Evolutionary conservation across 2,329 filamentous ascomycete species (phyloP).

Genomic region (Epicoccum nigrum): DNA sequence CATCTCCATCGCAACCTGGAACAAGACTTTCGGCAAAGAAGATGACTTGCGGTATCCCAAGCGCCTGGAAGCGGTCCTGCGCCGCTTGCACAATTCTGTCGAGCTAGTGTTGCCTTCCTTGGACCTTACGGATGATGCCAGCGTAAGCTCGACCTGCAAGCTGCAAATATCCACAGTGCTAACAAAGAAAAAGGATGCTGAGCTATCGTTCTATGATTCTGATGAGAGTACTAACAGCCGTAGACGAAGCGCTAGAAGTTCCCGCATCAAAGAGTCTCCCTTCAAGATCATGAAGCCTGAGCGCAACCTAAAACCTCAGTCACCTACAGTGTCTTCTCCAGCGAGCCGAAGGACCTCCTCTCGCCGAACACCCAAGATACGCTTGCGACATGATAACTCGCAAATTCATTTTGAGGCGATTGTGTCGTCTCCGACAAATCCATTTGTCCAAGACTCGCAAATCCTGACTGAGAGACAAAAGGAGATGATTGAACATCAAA

Average conservation of each 20-base stretch:
- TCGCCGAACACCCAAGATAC: slow-evolving; percentile 54
- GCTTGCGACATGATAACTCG: slow-evolving; percentile 78
- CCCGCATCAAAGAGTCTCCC: slow-evolving; percentile 35
- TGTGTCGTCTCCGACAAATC: slow-evolving; percentile 61
- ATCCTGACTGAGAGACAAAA: slow-evolving; percentile 78
- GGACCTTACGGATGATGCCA: slow-evolving; percentile 43
- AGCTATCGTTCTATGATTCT: slow-evolving; percentile 49
- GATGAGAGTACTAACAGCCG: slow-evolving; percentile 28
- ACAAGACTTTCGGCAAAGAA: slow-evolving; percentile 67
- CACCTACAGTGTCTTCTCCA: slow-evolving; percentile 32
- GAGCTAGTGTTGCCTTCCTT: slow-evolving; percentile 59
- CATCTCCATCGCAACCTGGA: slow-evolving; percentile 69
- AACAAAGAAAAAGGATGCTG: slow-evolving; percentile 23
- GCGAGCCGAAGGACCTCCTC: slow-evolving; percentile 29
- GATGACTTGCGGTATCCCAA: slow-evolving; percentile 68
- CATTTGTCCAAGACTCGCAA: slow-evolving; percentile 66
- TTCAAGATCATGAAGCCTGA: slow-evolving; percentile 33
- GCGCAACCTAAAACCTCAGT: slow-evolving; percentile 32
- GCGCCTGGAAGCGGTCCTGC: slow-evolving; percentile 66
- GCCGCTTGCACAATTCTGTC: slow-evolving; percentile 62
- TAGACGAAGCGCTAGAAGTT: slow-evolving; percentile 24
- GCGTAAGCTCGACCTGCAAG: slow-evolving; percentile 41
- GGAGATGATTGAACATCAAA: slow-evolving; percentile 77
- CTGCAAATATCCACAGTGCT: slow-evolving; percentile 42
- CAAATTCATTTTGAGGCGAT: slow-evolving; percentile 79